Percentiles rank a stretch among this genome's conserved stretches.
Conservation (phyloP, 2,329 filamentous ascomycete genomes). For the Aspergillus aculeatinus region DNA sequence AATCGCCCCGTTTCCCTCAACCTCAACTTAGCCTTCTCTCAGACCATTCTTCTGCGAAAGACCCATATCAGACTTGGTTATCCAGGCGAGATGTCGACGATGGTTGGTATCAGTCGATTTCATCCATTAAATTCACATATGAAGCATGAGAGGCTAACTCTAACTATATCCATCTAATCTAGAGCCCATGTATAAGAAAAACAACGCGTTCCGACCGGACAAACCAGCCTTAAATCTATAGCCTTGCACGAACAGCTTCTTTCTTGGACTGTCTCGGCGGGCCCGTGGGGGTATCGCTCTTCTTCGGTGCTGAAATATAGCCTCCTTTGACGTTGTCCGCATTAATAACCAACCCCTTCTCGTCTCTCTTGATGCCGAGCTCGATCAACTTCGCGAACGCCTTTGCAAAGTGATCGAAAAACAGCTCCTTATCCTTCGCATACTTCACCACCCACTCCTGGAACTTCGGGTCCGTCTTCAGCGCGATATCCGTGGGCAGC, state of each 20-base stretch:
- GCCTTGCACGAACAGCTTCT: constrained; percentile 23
- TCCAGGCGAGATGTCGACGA: background rate
- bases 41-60: background rate
- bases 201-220: constrained; percentile 3
- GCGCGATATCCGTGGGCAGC: constrained; percentile 63
- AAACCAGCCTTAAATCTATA: constrained; percentile 21
- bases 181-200: background rate
- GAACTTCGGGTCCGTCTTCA: constrained; percentile 56
- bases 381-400: constrained; percentile 63
- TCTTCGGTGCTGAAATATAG: constrained; percentile 58
- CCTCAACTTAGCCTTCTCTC: background rate
- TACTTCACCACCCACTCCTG: constrained; percentile 58
- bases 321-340: constrained; percentile 59
- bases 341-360: constrained; percentile 53
- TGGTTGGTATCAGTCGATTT: background rate
- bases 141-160: background rate
- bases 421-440: constrained; percentile 60
- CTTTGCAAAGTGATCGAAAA: constrained; percentile 60
- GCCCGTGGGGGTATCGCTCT: constrained; percentile 43
- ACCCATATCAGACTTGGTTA: background rate
- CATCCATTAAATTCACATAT: background rate
- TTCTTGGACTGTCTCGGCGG: constrained; percentile 19
- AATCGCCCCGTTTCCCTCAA: background rate
- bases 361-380: constrained; percentile 59
- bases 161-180: constrained; percentile 6